Base-by-base conservation (phyloP, 2,329 filamentous ascomycete species). In the Raffaelea ambrosiae region DNA sequence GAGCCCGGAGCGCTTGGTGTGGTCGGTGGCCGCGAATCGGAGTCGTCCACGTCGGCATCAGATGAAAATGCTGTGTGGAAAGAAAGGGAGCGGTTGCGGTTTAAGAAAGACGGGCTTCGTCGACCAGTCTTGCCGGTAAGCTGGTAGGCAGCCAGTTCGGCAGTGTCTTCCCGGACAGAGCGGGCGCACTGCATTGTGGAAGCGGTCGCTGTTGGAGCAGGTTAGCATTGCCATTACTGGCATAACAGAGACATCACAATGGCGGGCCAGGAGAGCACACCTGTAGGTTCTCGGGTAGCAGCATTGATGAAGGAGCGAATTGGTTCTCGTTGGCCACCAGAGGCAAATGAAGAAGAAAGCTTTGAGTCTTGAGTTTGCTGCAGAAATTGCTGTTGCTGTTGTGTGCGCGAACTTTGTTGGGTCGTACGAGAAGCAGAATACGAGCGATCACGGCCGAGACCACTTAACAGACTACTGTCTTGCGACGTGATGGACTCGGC, bases 161-260 rank as follows among this genome's bases (percentile, higher is more conserved):
- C 87, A 3, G 89, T 94, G 61, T 93, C 84, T 65, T 93, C 84
- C 54, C 89, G 84, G 38, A 95, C 84, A 54, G 82, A 86, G 50
- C 83, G 80, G 31, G 87, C 85, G 63, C 87, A 86, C 57, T 87
- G 79, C n/a, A n/a, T n/a, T 18, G 80, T 76, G 56, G 79, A 84
- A 60, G 91, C 86, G 65, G 78, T 61, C 18, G 74, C 73, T 36
- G 68, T 73, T 78, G 54, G 20, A 29, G 10, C 4, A n/a, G 4
- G n/a, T 31, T 42, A 21, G 39, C 10, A 19, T n/a, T 5, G 20
- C 5, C 8, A 42, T 26, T 13, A 18, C 8, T 23, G 21, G 22
- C 8, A 10, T 21, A 29, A 16, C 14, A 43, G 16, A 36, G 31
- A 44, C 31, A 33, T 19, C 3, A 18, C 4, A 18, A 36, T 1